phyloP scores from a whole-genome alignment of 2,329 filamentous ascomycete species.

The Nectriaceae sp. region DNA sequence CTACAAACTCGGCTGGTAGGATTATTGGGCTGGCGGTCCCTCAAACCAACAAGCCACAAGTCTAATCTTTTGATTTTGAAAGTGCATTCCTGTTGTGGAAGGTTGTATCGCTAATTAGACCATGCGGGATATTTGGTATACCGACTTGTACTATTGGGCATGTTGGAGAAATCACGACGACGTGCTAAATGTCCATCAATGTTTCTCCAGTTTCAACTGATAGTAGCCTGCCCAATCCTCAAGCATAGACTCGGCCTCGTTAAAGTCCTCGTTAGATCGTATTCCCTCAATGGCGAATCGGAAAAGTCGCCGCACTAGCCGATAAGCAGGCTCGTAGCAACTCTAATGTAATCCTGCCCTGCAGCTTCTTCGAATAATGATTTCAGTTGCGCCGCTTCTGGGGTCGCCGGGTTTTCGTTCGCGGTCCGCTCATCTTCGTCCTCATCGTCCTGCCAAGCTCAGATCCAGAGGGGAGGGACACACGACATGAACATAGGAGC shows the following conservation, averaged over 20 bases:
- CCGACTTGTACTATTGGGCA: no score
- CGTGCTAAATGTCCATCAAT: no score
- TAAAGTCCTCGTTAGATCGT: background rate
- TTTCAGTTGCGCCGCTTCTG: background rate
- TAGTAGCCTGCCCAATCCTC: background rate
- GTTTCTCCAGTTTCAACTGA: no score
- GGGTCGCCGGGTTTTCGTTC: background rate
- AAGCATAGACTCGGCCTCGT: background rate
- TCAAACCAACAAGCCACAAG: no score
- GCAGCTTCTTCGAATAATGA: background rate
- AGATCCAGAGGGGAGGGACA: slow-evolving; percentile 1
- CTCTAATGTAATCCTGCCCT: background rate
- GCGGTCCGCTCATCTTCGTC: slow-evolving; percentile 1
- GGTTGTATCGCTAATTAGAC: no score
- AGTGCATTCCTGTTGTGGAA: no score
- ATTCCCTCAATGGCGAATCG: background rate
- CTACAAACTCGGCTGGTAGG: no score
- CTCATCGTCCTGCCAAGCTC: slow-evolving; percentile 3
- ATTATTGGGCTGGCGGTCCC: no score
- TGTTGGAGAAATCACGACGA: no score
- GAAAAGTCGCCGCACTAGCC: background rate
- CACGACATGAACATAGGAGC: slow-evolving; percentile 1
- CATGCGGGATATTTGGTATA: no score
- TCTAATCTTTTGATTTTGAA: no score
- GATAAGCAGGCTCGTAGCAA: background rate